These are phyloP conservation scores for Beauveria sp. DNA, from an alignment of 2,329 filamentous ascomycete genomes.

Conservation along the genomic window DNA sequence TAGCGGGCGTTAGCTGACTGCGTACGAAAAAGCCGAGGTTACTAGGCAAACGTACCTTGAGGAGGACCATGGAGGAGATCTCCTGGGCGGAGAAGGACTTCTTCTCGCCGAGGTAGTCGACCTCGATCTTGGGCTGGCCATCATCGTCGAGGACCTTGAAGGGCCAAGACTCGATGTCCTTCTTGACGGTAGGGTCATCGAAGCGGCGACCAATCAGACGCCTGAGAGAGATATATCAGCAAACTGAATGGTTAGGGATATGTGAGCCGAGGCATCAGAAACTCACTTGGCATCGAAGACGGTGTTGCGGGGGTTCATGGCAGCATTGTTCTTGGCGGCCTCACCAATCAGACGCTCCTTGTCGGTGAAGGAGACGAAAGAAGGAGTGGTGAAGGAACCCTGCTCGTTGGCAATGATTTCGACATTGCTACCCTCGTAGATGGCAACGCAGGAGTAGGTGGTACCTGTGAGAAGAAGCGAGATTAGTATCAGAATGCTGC, in stretches of 20 bases:
- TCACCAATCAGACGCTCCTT: constrained; percentile 99
- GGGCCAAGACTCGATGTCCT: constrained; percentile 97
- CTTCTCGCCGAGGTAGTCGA: constrained; percentile 88
- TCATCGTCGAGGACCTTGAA: constrained; percentile 95
- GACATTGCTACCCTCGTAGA: constrained; percentile 98
- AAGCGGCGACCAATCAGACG: constrained; percentile 95
- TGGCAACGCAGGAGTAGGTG: constrained; percentile 99
- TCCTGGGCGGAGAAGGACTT: constrained; percentile 98
- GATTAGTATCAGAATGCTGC: background rate
- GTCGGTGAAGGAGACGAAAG: constrained; percentile 97
- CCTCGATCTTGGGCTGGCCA: constrained; percentile 85
- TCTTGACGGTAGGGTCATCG: constrained; percentile 95
- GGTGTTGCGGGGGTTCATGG: constrained; percentile 98
- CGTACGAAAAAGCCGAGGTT: background rate
- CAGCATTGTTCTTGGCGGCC: constrained; percentile 99
- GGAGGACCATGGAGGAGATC: constrained; percentile 97
- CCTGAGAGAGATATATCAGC: constrained; percentile 42
- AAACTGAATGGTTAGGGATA: background rate
- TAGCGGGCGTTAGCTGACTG: constrained; percentile 13
- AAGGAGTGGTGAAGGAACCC: constrained; percentile 97
- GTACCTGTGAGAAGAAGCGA: constrained; percentile 56
- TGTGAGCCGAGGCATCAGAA: background rate
- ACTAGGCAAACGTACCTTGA: constrained; percentile 61
- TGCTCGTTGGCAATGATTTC: constrained; percentile 99
- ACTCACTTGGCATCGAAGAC: constrained; percentile 98